A percentile compares a stretch with the other conserved stretches of the same genome.
phyloP scores from a whole-genome alignment of 2,329 filamentous ascomycete species.

The Penicillium sclerotiorum region DNA sequence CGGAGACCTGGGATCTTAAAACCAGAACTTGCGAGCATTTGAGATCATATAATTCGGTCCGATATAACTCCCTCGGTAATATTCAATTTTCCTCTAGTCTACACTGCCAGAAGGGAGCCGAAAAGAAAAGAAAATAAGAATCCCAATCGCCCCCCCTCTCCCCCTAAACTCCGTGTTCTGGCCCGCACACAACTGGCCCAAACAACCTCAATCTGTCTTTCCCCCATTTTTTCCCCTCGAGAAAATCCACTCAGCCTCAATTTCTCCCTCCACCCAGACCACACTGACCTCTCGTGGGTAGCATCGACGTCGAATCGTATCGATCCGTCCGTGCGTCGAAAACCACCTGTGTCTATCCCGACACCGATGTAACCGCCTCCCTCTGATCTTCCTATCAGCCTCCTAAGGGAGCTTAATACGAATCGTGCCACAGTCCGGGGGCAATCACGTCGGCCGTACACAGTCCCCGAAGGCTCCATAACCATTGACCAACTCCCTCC shows the following conservation, averaged over 20 bases:
- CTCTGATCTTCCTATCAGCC: slow-evolving; percentile 15
- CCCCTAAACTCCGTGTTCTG: slow-evolving; percentile 2
- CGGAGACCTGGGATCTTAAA: slow-evolving; percentile 7
- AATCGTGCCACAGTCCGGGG: slow-evolving; percentile 14
- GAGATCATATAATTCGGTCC: not conserved
- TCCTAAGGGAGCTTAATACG: slow-evolving; percentile 9
- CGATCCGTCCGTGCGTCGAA: slow-evolving; percentile 21
- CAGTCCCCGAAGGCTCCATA: slow-evolving; percentile 2
- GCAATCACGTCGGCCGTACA: slow-evolving; percentile 7
- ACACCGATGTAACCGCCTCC: slow-evolving; percentile 25
- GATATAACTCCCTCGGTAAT: not conserved
- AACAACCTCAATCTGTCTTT: slow-evolving; percentile 7
- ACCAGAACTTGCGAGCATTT: not conserved
- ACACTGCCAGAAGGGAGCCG: not conserved
- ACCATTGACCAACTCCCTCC: not conserved
- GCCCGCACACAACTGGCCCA: slow-evolving; percentile 12
- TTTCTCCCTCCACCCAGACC: slow-evolving; percentile 1
- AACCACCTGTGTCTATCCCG: slow-evolving; percentile 14
- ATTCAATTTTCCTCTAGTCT: not conserved
- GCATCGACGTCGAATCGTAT: slow-evolving; percentile 11
- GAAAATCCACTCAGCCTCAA: slow-evolving; percentile 11
- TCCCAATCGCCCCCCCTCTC: not conserved
- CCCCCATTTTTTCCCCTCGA: slow-evolving; percentile 1
- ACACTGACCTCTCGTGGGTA: slow-evolving; percentile 8
- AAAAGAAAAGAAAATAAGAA: not conserved